Evolutionary conservation across 768 basidiomycete genomes (phyloP), one percentile per base, ranked within the genome.

Genomic region (Pleurotus ostreatus): DNA sequence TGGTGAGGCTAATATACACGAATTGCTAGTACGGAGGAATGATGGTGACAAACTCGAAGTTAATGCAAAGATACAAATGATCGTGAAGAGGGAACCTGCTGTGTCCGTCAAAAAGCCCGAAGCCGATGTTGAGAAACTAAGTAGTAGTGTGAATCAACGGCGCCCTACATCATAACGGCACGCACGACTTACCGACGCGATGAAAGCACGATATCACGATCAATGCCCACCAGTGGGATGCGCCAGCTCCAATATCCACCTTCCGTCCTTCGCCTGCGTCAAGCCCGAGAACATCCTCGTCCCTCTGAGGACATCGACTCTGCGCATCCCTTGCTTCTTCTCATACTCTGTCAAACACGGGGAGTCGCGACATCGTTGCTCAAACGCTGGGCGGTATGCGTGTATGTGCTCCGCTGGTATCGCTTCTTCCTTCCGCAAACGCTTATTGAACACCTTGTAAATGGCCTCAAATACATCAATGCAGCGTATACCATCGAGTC

Each of bases 401-500:
- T 58, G 46, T 49, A 60, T 59, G 30, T 62, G 41, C 30, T 30
- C 61, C 25, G 48, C 40, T 13, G 57, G 60, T 54, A 61, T 62
- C 64, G 56, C 69, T 61, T 86, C 83, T 34, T 74, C 70, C 20
- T 62, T 61, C 1, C 78, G 77, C 64, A 87, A 68, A 6, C 70
- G 72, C 38, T 70, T 66, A 46, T 75, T 66, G 58, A 78, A 82
- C 4, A 74, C 68, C 43, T 78, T 73, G 62, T 81, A 77, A 23
- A 88, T 84, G 8, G 76, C 79, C 54, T 77, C 66, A 63, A 86
- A 84, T 34, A 88, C 75, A 51, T 88, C 85, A 20, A 79, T 73
- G 61, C 82, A 79, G 12, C 77, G 69, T 55, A 86, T 71, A 11
- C 78, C 78, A 41, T 65, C 66, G 18, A 68, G 49, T 38, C 76